A percentile compares a stretch with the other conserved stretches of the same genome.
These are phyloP conservation scores for Bifiguratus adelaidae DNA, from an alignment of 192 early-diverging fungal species.

Conservation along the genomic window DNA sequence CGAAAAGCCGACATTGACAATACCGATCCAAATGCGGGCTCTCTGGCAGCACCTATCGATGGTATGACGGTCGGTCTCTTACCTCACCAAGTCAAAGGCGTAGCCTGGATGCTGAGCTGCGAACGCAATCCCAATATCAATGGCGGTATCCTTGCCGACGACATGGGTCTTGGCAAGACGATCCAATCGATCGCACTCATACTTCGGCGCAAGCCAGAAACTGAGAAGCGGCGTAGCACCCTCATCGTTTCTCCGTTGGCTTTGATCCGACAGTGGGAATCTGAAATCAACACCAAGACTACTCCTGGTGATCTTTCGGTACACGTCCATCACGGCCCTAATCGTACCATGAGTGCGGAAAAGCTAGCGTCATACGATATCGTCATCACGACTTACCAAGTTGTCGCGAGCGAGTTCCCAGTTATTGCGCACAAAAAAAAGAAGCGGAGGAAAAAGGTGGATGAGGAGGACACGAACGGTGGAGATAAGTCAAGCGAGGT, in stretches of 20 bases:
- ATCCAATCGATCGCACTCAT: constrained; percentile 20
- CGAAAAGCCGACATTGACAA: too few relatives aligned
- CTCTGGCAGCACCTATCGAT: too few relatives aligned
- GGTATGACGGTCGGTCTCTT: constrained; percentile 8
- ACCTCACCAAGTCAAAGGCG: constrained; percentile 15
- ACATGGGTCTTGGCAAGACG: constrained; percentile 27
- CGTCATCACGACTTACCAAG: constrained; percentile 25
- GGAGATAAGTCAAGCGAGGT: not conserved
- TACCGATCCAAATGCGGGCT: too few relatives aligned
- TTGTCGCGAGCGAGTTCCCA: constrained; percentile 15
- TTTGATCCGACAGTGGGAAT: constrained; percentile 25
- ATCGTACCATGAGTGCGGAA: constrained; percentile 8
- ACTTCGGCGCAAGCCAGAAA: not conserved
- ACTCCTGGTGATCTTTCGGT: constrained; percentile 8
- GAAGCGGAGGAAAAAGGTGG: constrained; percentile 1
- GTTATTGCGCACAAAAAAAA: constrained; percentile 4
- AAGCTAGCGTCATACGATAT: constrained; percentile 23
- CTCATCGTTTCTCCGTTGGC: constrained; percentile 25
- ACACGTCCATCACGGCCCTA: constrained; percentile 20
- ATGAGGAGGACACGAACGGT: not conserved
- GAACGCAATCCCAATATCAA: constrained; percentile 10
- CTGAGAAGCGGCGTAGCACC: constrained; percentile 4
- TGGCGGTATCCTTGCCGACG: constrained; percentile 24
- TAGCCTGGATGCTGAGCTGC: constrained; percentile 21
- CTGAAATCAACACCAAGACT: constrained; percentile 21